Evolutionary conservation across 164 flowering plant genomes (phyloP), one percentile per base, ranked within the genome.

Genomic region (Dillenia suffruticosa): DNA sequence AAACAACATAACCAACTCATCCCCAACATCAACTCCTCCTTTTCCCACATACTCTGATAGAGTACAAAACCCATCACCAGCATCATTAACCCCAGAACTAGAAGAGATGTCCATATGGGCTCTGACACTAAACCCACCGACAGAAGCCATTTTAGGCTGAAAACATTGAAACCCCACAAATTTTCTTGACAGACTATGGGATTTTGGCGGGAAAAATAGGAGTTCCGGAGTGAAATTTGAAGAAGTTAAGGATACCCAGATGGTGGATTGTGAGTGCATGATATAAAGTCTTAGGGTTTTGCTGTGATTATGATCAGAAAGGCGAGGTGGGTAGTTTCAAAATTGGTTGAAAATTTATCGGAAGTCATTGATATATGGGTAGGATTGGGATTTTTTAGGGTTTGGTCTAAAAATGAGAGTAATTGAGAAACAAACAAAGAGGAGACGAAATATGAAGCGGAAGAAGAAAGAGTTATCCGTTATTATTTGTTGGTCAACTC

Each of bases 1-100:
- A 44, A 84, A 57, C 72, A 94, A 59, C 44, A 94, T 72, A 62
- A 89, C 81, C 67, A 94, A 69, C 51, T 94, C 97, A 74, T 89
- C 96, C 46, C 93, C 84, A 54, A 82, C 87, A 57, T 78, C 58
- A 10, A 68, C 68, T 46, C 94, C 90, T 46, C 71, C 74, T 63
- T 77, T 85, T 2, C 97, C 97, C 52, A 80, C 72, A 64, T 65
- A 93, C 66, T 88, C 94, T 57, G 70, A 71, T 70, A 93, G 70
- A 7, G 98, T 90, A 40, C 15, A 65, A 54, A 72, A 53, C 51
- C 76, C 89, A 62, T 62, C 70, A 17, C 45, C 67, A 19, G 56
- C 70, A 47, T 54, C 54, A 8, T 58, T 50, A 2, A 48, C 63
- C 16, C 32, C 32, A 16, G 16, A 40, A 63, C 62, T n/a, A 11